These are phyloP conservation scores for Trypanosoma theileri DNA, from an alignment of 208 protist genomes.

Conservation along the genomic window DNA sequence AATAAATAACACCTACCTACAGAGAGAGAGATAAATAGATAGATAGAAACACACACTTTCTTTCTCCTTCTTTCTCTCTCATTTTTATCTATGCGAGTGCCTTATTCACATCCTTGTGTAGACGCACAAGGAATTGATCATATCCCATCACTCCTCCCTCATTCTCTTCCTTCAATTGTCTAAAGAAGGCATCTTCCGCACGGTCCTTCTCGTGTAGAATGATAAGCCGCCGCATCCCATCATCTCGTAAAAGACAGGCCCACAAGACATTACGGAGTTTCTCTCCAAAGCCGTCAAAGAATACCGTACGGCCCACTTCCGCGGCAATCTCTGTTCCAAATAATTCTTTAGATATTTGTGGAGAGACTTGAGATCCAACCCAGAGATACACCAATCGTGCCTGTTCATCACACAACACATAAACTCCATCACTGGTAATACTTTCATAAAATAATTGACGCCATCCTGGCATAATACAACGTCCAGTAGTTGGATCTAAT, in stretches of 20 bases:
- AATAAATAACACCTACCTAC: too few species aligned
- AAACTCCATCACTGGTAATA: slow-evolving; percentile 69
- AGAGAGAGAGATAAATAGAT: too few species aligned
- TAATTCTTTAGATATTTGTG: slow-evolving; percentile 50
- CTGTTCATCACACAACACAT: slow-evolving; percentile 86
- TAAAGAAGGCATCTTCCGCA: slow-evolving; percentile 80
- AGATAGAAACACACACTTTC: background rate
- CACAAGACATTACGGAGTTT: slow-evolving; percentile 70
- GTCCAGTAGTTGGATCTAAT: slow-evolving; percentile 46
- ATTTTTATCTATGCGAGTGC: slow-evolving; percentile 27
- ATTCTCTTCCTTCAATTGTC: slow-evolving; percentile 73
- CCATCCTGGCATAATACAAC: slow-evolving; percentile 64
- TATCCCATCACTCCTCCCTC: slow-evolving; percentile 47
- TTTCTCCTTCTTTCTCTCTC: background rate
- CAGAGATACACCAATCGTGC: slow-evolving; percentile 82
- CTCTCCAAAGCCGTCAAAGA: slow-evolving; percentile 68
- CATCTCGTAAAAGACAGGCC: slow-evolving; percentile 63
- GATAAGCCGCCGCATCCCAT: slow-evolving; percentile 78
- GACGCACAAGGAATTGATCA: slow-evolving; percentile 62
- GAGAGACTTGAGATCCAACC: slow-evolving; percentile 63
- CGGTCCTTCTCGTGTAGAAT: slow-evolving; percentile 77
- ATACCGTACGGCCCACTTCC: slow-evolving; percentile 36
- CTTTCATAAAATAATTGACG: slow-evolving; percentile 72
- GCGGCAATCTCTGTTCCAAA: slow-evolving; percentile 59
- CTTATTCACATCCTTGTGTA: slow-evolving; percentile 67